A percentile compares a stretch with the other conserved stretches of the same genome.
These are phyloP conservation scores for Roridomyces roridus DNA, from an alignment of 768 basidiomycete species.

Conservation along the genomic window DNA sequence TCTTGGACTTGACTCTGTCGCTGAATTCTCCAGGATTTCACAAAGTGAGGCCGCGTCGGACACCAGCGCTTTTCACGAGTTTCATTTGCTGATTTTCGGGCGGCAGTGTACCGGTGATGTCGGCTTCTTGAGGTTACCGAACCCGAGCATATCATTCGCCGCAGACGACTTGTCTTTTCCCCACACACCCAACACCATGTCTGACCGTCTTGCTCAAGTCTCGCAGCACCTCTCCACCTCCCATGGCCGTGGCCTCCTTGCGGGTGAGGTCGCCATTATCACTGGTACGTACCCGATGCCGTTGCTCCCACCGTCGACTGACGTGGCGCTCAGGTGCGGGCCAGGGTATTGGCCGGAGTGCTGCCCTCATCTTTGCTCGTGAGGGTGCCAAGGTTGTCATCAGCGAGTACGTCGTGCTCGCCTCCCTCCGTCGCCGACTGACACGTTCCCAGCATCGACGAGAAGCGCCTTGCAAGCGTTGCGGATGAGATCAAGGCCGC, in stretches of 20 bases:
- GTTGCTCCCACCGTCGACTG: not conserved
- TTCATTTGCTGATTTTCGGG: no score
- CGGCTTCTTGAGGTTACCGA: no score
- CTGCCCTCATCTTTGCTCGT: conserved; percentile 78
- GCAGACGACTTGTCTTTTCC: no score
- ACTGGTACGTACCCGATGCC: conserved; percentile 59
- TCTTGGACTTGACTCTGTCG: no score
- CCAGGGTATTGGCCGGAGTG: conserved; percentile 82
- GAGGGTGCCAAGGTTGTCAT: conserved; percentile 90
- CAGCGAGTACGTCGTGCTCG: conserved; percentile 63
- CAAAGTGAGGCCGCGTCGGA: no score
- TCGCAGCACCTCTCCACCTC: conserved; percentile 70
- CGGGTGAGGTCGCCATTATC: conserved; percentile 84
- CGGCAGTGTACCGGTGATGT: no score
- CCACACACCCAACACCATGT: conserved; percentile 40
- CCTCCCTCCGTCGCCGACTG: conserved; percentile 7
- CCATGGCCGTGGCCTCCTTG: conserved; percentile 63
- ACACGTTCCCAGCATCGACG: conserved; percentile 64
- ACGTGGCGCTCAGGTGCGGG: conserved; percentile 61
- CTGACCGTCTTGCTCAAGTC: conserved; percentile 69
- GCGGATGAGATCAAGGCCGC: conserved; percentile 73
- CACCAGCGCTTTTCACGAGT: no score
- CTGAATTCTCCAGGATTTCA: no score
- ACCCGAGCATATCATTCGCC: not conserved
- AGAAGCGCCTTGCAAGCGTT: conserved; percentile 67